Conservation (phyloP, 139 green algal species). For the Asterochloris sp. region DNA sequence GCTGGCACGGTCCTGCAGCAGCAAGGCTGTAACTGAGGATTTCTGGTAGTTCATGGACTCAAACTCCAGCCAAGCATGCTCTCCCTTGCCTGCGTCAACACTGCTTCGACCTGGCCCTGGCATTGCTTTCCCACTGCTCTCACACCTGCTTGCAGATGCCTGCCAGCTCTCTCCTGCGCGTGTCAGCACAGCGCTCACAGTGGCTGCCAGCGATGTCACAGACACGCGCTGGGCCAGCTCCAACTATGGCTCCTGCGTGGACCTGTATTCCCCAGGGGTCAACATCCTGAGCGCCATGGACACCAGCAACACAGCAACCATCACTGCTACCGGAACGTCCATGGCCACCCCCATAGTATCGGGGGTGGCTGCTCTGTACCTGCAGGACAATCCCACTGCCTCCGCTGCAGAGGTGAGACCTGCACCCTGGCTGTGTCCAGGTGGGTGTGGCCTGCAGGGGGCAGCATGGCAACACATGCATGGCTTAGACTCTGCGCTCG, state of each 20-base stretch:
- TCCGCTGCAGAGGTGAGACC: conserved; percentile 20
- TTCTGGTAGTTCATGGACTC: too few species aligned
- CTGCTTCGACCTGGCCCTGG: background rate
- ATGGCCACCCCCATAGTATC: conserved; percentile 64
- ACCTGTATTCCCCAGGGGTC: conserved; percentile 60
- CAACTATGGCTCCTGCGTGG: conserved; percentile 64
- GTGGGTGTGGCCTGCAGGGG: too few species aligned
- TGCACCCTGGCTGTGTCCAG: too few species aligned
- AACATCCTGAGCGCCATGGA: conserved; percentile 38
- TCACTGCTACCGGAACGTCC: conserved; percentile 47
- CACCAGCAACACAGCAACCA: conserved; percentile 19
- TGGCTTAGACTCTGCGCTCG: too few species aligned
- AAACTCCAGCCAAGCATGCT: too few species aligned
- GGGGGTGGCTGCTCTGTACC: conserved; percentile 61
- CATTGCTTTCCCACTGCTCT: background rate
- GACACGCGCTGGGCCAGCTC: conserved; percentile 39
- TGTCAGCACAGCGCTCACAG: conserved; percentile 23
- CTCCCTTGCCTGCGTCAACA: too few species aligned
- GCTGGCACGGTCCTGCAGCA: too few species aligned
- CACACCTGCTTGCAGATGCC: conserved; percentile 14
- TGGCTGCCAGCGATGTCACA: conserved; percentile 27
- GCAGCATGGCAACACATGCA: too few species aligned
- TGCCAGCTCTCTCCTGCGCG: conserved; percentile 32
- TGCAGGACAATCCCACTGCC: conserved; percentile 40
- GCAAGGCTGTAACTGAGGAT: too few species aligned